Evolutionary conservation across 495 filamentous ascomycete genomes (phyloP).

Genomic region (Terfezia boudieri): DNA sequence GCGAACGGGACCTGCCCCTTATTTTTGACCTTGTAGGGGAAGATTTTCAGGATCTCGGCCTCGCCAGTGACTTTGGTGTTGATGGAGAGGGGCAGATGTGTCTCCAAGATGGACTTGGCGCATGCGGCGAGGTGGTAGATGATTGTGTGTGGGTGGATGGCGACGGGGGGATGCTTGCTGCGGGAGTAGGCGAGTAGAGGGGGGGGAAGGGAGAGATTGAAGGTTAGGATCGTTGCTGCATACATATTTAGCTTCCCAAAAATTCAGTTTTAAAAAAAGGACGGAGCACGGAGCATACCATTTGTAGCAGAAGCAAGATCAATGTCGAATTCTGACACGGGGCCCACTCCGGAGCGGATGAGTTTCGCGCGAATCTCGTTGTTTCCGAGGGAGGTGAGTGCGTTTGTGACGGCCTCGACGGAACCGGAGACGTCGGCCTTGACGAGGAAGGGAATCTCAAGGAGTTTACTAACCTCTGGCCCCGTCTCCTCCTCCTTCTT

Average conservation of each 20-base stretch:
- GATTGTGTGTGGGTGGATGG: slow-evolving; percentile 65
- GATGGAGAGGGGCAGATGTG: slow-evolving; percentile 40
- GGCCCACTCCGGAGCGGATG: slow-evolving; percentile 53
- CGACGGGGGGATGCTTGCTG: slow-evolving; percentile 31
- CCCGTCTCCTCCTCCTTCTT: slow-evolving; percentile 1
- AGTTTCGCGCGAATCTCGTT: slow-evolving; percentile 59
- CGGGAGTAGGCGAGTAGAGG: slow-evolving; percentile 49
- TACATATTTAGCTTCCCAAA: no score
- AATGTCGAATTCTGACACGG: slow-evolving; percentile 67
- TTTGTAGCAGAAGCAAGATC: slow-evolving; percentile 57
- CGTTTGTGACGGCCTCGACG: slow-evolving; percentile 65
- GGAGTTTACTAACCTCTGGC: slow-evolving; percentile 13
- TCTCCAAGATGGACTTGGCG: slow-evolving; percentile 43
- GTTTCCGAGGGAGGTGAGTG: slow-evolving; percentile 54
- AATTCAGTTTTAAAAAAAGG: not conserved
- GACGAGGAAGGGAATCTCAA: slow-evolving; percentile 56
- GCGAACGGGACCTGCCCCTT: slow-evolving; percentile 50
- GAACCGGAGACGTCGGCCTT: slow-evolving; percentile 88
- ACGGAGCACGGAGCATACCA: slow-evolving; percentile 4
- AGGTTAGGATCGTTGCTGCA: slow-evolving; percentile 45
- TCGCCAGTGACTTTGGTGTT: slow-evolving; percentile 56
- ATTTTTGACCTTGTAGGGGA: slow-evolving; percentile 59
- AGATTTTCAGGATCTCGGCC: slow-evolving; percentile 62
- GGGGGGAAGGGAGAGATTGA: slow-evolving; percentile 54
- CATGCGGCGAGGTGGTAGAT: slow-evolving; percentile 84